Evolutionary conservation across 768 basidiomycete genomes (phyloP).

Genomic region (Leccinum sublutescens): DNA sequence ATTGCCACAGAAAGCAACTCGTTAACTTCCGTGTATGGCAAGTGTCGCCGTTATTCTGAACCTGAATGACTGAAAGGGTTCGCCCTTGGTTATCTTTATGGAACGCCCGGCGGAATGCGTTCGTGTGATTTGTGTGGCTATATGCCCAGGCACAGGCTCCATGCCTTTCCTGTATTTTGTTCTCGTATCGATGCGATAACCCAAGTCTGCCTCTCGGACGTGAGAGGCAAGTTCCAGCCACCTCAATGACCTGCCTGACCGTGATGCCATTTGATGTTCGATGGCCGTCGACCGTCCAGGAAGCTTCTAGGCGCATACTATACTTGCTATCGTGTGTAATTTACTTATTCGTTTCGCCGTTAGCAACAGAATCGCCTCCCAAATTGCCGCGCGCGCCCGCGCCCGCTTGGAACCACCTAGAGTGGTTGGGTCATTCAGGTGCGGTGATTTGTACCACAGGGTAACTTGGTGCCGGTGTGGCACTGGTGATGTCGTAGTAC

Average conservation of each 20-base stretch:
- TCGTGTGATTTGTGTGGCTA: slow-evolving; percentile 9
- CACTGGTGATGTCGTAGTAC: slow-evolving; percentile 6
- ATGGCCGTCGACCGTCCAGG: slow-evolving; percentile 11
- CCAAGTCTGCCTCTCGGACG: slow-evolving; percentile 3
- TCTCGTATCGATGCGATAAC: slow-evolving; percentile 4
- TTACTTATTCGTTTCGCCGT: slow-evolving; percentile 4
- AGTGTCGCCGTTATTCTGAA: slow-evolving; percentile 9
- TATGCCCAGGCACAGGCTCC: slow-evolving; percentile 16
- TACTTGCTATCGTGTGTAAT: slow-evolving; percentile 14
- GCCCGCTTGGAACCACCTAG: slow-evolving; percentile 1
- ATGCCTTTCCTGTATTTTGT: slow-evolving; percentile 11
- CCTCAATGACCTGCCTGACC: slow-evolving; percentile 1
- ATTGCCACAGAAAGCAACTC: slow-evolving; percentile 3
- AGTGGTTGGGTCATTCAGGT: slow-evolving; percentile 1
- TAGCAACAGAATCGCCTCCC: slow-evolving; percentile 9
- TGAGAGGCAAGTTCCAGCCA: slow-evolving; percentile 12
- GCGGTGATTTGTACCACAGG: neutral
- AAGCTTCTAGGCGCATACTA: slow-evolving; percentile 6
- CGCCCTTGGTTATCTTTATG: slow-evolving; percentile 12
- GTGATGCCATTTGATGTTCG: neutral
- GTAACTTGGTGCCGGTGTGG: neutral
- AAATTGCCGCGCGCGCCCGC: neutral
- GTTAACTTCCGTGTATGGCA: slow-evolving; percentile 5
- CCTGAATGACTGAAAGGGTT: slow-evolving; percentile 9
- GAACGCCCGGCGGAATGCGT: neutral